phyloP scores from a whole-genome alignment of 2,329 filamentous ascomycete species.

The Sordariomycetes sp. region DNA sequence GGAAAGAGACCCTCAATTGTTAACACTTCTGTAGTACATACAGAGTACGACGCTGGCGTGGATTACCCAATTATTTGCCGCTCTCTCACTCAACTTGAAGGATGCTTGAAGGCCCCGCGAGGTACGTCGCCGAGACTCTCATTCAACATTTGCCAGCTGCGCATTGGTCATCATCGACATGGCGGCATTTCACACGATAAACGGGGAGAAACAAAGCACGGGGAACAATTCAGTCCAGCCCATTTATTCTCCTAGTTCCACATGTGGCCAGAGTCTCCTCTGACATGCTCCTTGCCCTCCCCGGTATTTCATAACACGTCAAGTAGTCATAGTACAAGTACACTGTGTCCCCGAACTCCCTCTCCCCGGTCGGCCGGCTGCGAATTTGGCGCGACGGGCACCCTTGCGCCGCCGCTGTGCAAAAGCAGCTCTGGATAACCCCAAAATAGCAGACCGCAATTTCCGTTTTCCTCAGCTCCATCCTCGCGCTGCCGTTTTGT shows the following conservation, averaged over 20 bases:
- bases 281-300: background rate
- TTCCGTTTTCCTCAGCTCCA: background rate
- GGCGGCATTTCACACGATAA: too few relatives aligned
- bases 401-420: background rate
- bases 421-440: background rate
- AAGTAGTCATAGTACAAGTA: background rate
- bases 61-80: too few relatives aligned
- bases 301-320: background rate
- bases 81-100: too few relatives aligned
- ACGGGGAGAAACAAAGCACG: too few relatives aligned
- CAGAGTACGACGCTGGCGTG: too few relatives aligned
- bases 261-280: background rate
- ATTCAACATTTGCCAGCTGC: too few relatives aligned
- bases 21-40: too few relatives aligned
- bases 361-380: background rate
- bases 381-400: background rate
- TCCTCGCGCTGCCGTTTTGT: background rate
- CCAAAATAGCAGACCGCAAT: background rate
- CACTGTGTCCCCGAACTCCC: background rate
- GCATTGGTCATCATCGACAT: too few relatives aligned
- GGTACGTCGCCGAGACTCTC: too few relatives aligned
- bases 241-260: background rate
- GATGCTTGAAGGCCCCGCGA: too few relatives aligned
- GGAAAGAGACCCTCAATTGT: too few relatives aligned
- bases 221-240: background rate